Conservation (phyloP, 768 basidiomycete species). For the Boletus coccyginus region DNA sequence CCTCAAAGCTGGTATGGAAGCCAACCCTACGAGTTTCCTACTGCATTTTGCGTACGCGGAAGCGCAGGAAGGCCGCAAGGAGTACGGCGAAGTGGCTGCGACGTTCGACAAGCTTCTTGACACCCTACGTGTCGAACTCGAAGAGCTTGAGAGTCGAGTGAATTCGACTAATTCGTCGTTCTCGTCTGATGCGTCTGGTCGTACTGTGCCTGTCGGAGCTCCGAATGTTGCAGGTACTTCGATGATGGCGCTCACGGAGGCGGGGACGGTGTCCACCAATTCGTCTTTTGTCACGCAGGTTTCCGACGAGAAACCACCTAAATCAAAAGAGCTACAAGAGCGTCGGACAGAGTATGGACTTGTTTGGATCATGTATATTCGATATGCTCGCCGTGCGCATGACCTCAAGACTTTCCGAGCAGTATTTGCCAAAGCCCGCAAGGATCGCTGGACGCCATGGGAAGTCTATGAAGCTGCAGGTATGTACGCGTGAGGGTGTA, state of each 20-base stretch:
- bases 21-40: conserved; percentile 85
- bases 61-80: conserved; percentile 57
- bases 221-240: conserved; percentile 11
- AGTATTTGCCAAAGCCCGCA: conserved; percentile 81
- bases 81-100: conserved; percentile 65
- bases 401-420: conserved; percentile 76
- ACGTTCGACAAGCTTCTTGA: conserved; percentile 73
- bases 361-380: conserved; percentile 89
- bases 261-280: conserved; percentile 37
- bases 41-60: conserved; percentile 91
- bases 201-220: conserved; percentile 24
- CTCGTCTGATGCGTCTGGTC: conserved; percentile 34
- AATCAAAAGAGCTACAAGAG: conserved; percentile 50
- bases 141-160: conserved; percentile 49
- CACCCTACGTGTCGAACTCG: conserved; percentile 61
- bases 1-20: conserved; percentile 81
- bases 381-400: conserved; percentile 86
- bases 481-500: conserved; percentile 28
- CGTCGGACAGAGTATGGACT: conserved; percentile 70
- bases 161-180: conserved; percentile 39
- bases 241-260: conserved; percentile 21
- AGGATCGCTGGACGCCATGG: conserved; percentile 78
- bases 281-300: conserved; percentile 50
- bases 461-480: conserved; percentile 92
- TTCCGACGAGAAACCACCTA: conserved; percentile 52